These are phyloP conservation scores for Cryptosporidium xiaoi DNA, from an alignment of 169 alveolate species.

Conservation along the genomic window DNA sequence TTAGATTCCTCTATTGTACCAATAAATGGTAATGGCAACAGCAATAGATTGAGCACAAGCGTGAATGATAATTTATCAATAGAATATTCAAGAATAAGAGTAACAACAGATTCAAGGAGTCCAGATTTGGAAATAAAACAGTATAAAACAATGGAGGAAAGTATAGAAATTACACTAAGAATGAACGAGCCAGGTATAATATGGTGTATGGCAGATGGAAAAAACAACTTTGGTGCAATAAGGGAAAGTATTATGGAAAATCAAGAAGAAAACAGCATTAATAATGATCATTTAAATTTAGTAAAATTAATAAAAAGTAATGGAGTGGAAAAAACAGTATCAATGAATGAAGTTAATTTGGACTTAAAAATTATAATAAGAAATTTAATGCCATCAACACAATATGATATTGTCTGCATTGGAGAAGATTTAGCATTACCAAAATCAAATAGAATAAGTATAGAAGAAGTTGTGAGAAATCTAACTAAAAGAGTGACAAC, in stretches of 20 bases:
- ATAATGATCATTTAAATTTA: slow-evolving; percentile 10
- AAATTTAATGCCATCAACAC: slow-evolving; percentile 76
- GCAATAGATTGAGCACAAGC: neutral
- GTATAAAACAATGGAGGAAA: slow-evolving; percentile 53
- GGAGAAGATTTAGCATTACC: slow-evolving; percentile 81
- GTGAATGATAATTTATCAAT: slow-evolving; percentile 26
- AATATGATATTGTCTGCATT: slow-evolving; percentile 73
- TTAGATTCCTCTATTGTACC: neutral
- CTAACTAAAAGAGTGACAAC: slow-evolving; percentile 69
- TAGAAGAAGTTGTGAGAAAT: slow-evolving; percentile 41
- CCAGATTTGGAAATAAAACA: slow-evolving; percentile 56
- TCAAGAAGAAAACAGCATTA: neutral
- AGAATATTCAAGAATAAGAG: slow-evolving; percentile 75
- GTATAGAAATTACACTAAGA: slow-evolving; percentile 29
- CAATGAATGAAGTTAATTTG: slow-evolving; percentile 1
- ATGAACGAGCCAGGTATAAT: slow-evolving; percentile 44
- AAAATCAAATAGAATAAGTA: slow-evolving; percentile 72
- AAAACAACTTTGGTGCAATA: slow-evolving; percentile 18
- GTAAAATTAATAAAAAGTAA: slow-evolving; percentile 38
- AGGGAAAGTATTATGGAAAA: neutral
- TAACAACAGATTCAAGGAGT: slow-evolving; percentile 50
- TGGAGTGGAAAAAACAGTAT: slow-evolving; percentile 25
- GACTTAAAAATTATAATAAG: slow-evolving; percentile 21
- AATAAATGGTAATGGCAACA: slow-evolving; percentile 32
- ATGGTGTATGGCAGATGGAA: slow-evolving; percentile 59